phyloP scores from a whole-genome alignment of 1,284 basidiomycete species.

The Golubevia sp. region DNA sequence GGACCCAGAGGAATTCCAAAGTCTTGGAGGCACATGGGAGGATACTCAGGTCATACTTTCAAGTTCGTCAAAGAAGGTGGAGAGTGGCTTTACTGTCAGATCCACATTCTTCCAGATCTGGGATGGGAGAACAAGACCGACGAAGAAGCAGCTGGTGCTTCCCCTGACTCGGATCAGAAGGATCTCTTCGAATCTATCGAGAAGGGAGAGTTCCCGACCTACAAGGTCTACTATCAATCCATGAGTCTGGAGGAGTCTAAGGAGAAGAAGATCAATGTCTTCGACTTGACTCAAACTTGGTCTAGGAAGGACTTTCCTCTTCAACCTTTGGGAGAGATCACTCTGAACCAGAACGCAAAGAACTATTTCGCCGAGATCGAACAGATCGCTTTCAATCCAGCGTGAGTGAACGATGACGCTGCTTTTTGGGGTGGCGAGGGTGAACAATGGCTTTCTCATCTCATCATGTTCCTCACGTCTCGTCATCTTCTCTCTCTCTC shows the following conservation, averaged over 20 bases:
- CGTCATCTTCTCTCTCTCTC: neutral
- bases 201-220: constrained; percentile 44
- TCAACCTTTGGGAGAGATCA: constrained; percentile 37
- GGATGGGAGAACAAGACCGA: constrained; percentile 25
- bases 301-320: constrained; percentile 33
- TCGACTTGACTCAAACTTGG: constrained; percentile 44
- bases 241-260: constrained; percentile 28
- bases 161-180: constrained; percentile 34
- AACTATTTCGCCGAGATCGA: constrained; percentile 54
- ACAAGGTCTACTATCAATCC: constrained; percentile 45
- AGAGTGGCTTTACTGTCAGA: constrained; percentile 36
- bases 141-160: constrained; percentile 23
- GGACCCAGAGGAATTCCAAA: constrained; percentile 32
- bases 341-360: constrained; percentile 36
- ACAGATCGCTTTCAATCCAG: constrained; percentile 37
- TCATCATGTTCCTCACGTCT: no score
- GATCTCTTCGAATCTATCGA: constrained; percentile 52
- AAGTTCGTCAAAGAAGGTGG: constrained; percentile 40
- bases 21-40: constrained; percentile 27
- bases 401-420: no score
- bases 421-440: no score
- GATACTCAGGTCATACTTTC: constrained; percentile 40
- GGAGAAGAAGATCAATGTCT: constrained; percentile 24
- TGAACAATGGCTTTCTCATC: neutral
- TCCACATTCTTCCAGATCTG: constrained; percentile 36